These are phyloP conservation scores for Sistotremastrum suecicum DNA, from an alignment of 768 basidiomycete genomes.

Conservation along the genomic window DNA sequence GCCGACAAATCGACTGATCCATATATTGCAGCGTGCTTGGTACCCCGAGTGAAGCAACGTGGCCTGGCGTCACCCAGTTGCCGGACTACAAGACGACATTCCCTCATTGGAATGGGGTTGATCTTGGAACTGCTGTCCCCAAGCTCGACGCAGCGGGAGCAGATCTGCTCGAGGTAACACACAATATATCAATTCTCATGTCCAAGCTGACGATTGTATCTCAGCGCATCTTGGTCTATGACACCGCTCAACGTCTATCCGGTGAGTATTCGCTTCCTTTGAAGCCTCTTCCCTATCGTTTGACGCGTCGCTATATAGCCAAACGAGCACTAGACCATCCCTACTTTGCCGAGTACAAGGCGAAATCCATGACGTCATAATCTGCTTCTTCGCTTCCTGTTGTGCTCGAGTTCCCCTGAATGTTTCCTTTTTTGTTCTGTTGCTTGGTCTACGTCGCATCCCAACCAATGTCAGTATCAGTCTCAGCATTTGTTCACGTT, in stretches of 20 bases:
- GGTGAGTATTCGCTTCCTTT: slow-evolving; percentile 32
- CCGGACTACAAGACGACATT: slow-evolving; percentile 96
- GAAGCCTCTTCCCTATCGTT: not conserved
- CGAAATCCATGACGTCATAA: slow-evolving; percentile 8
- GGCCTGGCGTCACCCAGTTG: slow-evolving; percentile 80
- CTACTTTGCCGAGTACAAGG: slow-evolving; percentile 36
- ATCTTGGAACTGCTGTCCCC: slow-evolving; percentile 51
- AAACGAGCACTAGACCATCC: slow-evolving; percentile 42
- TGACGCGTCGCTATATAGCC: slow-evolving; percentile 19
- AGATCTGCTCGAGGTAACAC: slow-evolving; percentile 58
- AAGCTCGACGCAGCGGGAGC: slow-evolving; percentile 65
- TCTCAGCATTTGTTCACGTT: too few species aligned
- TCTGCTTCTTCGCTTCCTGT: too few species aligned
- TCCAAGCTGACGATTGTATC: not conserved
- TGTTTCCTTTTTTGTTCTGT: too few species aligned
- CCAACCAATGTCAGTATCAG: too few species aligned
- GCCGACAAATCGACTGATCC: not conserved
- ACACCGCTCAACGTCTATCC: slow-evolving; percentile 85
- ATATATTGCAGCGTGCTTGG: slow-evolving; percentile 62
- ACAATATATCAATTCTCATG: not conserved
- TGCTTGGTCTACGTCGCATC: too few species aligned
- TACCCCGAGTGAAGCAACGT: slow-evolving; percentile 79
- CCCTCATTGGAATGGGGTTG: slow-evolving; percentile 83
- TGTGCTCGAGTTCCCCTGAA: too few species aligned
- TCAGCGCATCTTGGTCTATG: slow-evolving; percentile 65